These are phyloP conservation scores for Fusarium nanum DNA, from an alignment of 2,329 filamentous ascomycete species.

Conservation along the genomic window DNA sequence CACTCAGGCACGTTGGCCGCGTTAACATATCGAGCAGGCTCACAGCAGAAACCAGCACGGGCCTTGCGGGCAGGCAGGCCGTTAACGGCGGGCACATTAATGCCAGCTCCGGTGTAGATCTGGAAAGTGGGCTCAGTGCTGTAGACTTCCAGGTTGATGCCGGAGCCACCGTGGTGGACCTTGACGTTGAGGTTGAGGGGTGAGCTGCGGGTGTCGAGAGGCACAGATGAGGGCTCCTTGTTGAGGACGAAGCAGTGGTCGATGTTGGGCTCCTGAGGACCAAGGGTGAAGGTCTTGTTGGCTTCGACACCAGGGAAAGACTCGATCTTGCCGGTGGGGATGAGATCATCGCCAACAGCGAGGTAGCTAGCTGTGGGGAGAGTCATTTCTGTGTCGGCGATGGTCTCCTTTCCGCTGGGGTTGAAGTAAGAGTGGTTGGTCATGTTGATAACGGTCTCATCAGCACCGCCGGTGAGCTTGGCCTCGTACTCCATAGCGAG, in stretches of 20 bases:
- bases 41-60: conserved; percentile 87
- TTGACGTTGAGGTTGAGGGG: conserved; percentile 75
- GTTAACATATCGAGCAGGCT: conserved; percentile 92
- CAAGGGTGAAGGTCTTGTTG: conserved; percentile 76
- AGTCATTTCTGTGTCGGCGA: conserved; percentile 72
- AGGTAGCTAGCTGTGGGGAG: conserved; percentile 75
- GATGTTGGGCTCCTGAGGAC: conserved; percentile 76
- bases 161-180: conserved; percentile 78
- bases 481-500: conserved; percentile 92
- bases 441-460: conserved; percentile 93
- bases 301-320: conserved; percentile 74
- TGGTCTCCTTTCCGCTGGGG: conserved; percentile 64
- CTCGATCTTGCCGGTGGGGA: conserved; percentile 76
- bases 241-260: conserved; percentile 93
- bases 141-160: conserved; percentile 84
- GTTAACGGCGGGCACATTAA: conserved; percentile 77
- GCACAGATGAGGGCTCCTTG: conserved; percentile 67
- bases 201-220: conserved; percentile 72
- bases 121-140: conserved; percentile 97
- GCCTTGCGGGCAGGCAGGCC: conserved; percentile 71
- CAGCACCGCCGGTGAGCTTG: conserved; percentile 78
- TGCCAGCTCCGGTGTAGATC: conserved; percentile 92
- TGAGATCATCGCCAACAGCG: conserved; percentile 76
- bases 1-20: conserved; percentile 85
- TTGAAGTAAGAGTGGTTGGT: conserved; percentile 94